phyloP scores from a whole-genome alignment of 2,329 filamentous ascomycete genomes.

The Penicillium sp. region DNA sequence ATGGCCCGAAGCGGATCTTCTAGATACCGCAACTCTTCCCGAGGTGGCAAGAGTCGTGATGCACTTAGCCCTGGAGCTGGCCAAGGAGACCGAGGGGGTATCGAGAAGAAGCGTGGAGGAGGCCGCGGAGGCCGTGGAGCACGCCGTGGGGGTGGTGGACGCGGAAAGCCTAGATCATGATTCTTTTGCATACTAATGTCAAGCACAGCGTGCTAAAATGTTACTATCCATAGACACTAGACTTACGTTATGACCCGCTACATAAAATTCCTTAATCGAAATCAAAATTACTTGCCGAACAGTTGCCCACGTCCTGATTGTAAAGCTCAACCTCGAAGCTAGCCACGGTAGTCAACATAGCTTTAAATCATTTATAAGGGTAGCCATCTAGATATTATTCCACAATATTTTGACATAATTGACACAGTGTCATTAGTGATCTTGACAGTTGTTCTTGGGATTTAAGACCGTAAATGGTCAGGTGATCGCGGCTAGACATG shows the following conservation, averaged over 20 bases:
- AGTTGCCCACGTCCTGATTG: not conserved
- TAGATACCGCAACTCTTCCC: constrained; percentile 12
- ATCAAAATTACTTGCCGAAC: not conserved
- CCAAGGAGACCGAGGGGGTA: constrained; percentile 14
- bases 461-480: not conserved
- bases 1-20: constrained; percentile 2
- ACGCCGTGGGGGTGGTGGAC: constrained; percentile 14
- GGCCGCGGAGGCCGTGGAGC: constrained; percentile 15
- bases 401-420: not conserved
- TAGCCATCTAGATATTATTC: not conserved
- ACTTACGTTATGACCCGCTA: constrained; percentile 5
- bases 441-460: constrained; percentile 5
- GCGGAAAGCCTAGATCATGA: constrained; percentile 7
- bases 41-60: constrained; percentile 19
- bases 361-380: not conserved
- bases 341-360: not conserved
- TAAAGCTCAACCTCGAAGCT: not conserved
- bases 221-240: constrained; percentile 1
- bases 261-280: constrained; percentile 2
- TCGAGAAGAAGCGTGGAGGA: constrained; percentile 21
- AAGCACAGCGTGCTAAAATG: not conserved
- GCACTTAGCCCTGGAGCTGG: constrained; percentile 23
- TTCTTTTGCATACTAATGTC: not conserved
- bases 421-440: constrained; percentile 8
- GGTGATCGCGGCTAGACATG: constrained; percentile 4